phyloP scores from a whole-genome alignment of 129 eudicot species.

The Flaveria sonorensis region DNA sequence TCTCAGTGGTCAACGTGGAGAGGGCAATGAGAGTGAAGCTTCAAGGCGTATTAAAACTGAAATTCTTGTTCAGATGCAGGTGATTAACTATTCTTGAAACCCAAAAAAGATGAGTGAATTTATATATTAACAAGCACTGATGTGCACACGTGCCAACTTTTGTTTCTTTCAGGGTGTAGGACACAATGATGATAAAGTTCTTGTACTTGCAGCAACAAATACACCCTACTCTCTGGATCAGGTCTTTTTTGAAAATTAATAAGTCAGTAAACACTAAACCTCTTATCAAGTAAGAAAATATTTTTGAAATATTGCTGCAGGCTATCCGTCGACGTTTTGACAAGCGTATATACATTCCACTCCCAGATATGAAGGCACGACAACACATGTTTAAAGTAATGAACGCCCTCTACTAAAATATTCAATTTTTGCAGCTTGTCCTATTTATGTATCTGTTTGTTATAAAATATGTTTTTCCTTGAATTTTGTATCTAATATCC shows the following conservation, averaged over 20 bases:
- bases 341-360: slow-evolving; percentile 98
- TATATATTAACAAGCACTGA: neutral
- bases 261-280: neutral
- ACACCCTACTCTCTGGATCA: slow-evolving; percentile 98
- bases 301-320: slow-evolving; percentile 35
- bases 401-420: slow-evolving; percentile 6
- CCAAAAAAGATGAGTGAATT: neutral
- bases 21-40: slow-evolving; percentile 99
- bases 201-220: slow-evolving; percentile 98
- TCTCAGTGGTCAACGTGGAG: slow-evolving; percentile 97
- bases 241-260: slow-evolving; percentile 41
- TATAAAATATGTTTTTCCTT: neutral
- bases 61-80: slow-evolving; percentile 99
- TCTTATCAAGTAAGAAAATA: slow-evolving; percentile 1
- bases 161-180: slow-evolving; percentile 87
- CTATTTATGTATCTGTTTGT: slow-evolving; percentile 8
- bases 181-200: slow-evolving; percentile 96
- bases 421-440: neutral
- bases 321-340: slow-evolving; percentile 95
- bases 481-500: neutral
- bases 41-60: slow-evolving; percentile 99
- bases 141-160: neutral
- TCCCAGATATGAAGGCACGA: slow-evolving; percentile 89
- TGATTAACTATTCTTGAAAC: slow-evolving; percentile 25
- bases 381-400: slow-evolving; percentile 96